Conservation (phyloP, 2,329 filamentous ascomycete species). For the Esteya vermicola region DNA sequence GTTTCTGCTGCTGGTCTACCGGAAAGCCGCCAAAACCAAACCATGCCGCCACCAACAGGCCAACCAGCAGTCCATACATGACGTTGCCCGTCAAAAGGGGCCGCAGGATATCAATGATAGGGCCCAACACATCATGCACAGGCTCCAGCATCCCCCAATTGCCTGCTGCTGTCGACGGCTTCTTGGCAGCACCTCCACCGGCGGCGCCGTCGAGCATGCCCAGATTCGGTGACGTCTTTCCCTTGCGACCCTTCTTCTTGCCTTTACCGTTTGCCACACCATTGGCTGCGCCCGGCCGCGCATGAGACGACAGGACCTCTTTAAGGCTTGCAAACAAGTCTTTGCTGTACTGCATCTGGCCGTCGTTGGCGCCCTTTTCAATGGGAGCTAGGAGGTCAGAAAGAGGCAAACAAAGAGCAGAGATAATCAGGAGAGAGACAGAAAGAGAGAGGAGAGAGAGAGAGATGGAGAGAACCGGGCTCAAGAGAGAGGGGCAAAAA, state of each 20-base stretch:
- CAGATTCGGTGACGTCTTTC: constrained; percentile 29
- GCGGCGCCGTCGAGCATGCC: constrained; percentile 21
- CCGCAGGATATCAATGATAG: constrained; percentile 52
- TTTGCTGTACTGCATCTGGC: constrained; percentile 70
- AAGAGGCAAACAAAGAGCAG: no score
- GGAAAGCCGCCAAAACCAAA: constrained; percentile 46
- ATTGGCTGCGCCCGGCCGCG: constrained; percentile 31
- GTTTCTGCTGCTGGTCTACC: constrained; percentile 21
- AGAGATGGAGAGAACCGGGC: no score
- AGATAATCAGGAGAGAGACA: no score
- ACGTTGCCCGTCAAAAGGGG: constrained; percentile 65
- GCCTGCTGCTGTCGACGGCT: constrained; percentile 22
- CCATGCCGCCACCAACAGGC: constrained; percentile 62
- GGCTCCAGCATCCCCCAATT: constrained; percentile 78
- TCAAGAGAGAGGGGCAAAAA: no score
- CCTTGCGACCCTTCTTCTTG: constrained; percentile 47
- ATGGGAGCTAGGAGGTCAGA: constrained; percentile 86
- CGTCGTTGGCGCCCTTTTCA: constrained; percentile 87
- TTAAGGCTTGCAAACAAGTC: constrained; percentile 65
- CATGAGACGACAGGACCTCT: constrained; percentile 53
- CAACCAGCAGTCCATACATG: constrained; percentile 58
- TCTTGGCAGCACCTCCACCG: constrained; percentile 17
- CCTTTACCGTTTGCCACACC: constrained; percentile 34
- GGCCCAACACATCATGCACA: constrained; percentile 53
- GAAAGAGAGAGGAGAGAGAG: no score